Evolutionary conservation across 495 filamentous ascomycete species (phyloP).

Genomic region (Cudoniella acicularis): DNA sequence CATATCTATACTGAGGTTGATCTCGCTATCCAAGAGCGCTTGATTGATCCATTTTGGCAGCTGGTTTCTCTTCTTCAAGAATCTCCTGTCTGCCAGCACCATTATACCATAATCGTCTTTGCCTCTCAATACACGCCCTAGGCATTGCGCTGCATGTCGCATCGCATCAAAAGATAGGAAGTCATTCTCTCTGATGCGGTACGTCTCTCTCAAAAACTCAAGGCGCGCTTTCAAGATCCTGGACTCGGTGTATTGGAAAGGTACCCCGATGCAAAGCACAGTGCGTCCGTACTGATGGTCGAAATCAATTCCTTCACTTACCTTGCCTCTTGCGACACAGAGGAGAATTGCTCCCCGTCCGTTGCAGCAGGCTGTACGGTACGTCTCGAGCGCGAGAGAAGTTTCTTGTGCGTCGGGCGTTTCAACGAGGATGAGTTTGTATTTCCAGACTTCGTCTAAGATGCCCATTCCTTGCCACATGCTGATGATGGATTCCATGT

Average conservation of each 20-base stretch:
- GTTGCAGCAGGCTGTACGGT: conserved; percentile 95
- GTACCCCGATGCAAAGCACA: conserved; percentile 94
- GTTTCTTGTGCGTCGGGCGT: conserved; percentile 98
- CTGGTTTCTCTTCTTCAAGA: conserved; percentile 83
- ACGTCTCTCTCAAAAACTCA: conserved; percentile 93
- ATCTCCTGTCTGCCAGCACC: conserved; percentile 91
- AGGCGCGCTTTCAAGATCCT: conserved; percentile 94
- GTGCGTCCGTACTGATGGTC: conserved; percentile 98
- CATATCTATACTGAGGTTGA: conserved; percentile 92
- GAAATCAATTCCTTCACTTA: conserved; percentile 97
- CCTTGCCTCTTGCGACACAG: conserved; percentile 94
- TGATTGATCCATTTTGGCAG: conserved; percentile 97
- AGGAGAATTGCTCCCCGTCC: conserved; percentile 90
- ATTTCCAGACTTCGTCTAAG: conserved; percentile 97
- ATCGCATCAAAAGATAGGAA: conserved; percentile 99
- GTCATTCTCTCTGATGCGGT: conserved; percentile 95
- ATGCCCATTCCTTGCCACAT: conserved; percentile 99
- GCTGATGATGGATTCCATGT: conserved; percentile 98
- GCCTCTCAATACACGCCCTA: conserved; percentile 90
- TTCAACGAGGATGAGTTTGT: conserved; percentile 97
- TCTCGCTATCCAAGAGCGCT: conserved; percentile 76
- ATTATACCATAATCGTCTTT: conserved; percentile 99
- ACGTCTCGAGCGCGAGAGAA: conserved; percentile 91
- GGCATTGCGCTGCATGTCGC: conserved; percentile 94
- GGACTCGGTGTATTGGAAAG: conserved; percentile 98